These are phyloP conservation scores for Theobroma grandiflorum DNA, from an alignment of 441 rosid genomes.

Conservation along the genomic window DNA sequence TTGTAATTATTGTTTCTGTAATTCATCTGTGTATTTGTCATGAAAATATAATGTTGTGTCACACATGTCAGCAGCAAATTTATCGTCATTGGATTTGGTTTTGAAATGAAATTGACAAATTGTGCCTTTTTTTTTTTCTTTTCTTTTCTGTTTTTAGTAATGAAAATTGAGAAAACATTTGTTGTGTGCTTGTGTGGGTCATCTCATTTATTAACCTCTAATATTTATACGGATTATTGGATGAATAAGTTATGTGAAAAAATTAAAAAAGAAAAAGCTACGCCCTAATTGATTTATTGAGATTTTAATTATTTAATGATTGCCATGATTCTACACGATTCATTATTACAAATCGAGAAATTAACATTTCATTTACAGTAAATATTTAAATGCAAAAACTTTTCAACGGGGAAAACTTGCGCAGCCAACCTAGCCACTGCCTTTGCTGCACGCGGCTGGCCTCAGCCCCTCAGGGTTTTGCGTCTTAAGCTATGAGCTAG, in stretches of 20 bases:
- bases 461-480: background rate
- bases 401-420: background rate
- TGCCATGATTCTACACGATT: too few relatives aligned
- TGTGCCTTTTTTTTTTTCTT: too few relatives aligned
- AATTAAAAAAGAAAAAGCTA: too few relatives aligned
- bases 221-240: too few relatives aligned
- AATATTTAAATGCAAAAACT: too few relatives aligned
- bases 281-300: too few relatives aligned
- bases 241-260: too few relatives aligned
- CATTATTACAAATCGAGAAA: too few relatives aligned
- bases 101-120: background rate
- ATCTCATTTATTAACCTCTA: background rate
- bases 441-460: background rate
- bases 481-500: background rate
- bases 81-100: background rate
- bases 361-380: too few relatives aligned
- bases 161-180: background rate
- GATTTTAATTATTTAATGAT: too few relatives aligned
- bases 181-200: background rate
- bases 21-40: background rate
- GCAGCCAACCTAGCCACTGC: constrained; percentile 13
- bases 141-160: too few relatives aligned
- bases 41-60: background rate
- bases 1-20: too few relatives aligned
- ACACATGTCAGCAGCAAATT: background rate